These are phyloP conservation scores for Debaryomycetaceae sp. DNA, from an alignment of 1,139 yeast species.

Conservation along the genomic window DNA sequence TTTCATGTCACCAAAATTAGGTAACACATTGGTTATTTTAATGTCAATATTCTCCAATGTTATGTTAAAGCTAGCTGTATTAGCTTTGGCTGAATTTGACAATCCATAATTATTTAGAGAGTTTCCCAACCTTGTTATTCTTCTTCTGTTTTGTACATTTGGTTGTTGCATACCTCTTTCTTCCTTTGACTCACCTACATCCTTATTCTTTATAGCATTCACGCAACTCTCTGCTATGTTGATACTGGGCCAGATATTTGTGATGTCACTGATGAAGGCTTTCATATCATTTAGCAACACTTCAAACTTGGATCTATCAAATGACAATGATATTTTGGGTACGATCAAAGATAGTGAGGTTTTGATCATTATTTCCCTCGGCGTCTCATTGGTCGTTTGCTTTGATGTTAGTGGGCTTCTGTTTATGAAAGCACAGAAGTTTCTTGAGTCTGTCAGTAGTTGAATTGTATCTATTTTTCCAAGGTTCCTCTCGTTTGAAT, in stretches of 20 bases:
- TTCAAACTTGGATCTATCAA: not conserved
- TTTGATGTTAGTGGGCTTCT: slow-evolving; percentile 8
- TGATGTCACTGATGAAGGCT: not conserved
- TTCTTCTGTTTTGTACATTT: slow-evolving; percentile 12
- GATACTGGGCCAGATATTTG: not conserved
- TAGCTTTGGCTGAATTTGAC: slow-evolving; percentile 7
- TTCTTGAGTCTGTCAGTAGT: slow-evolving; percentile 16
- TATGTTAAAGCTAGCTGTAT: slow-evolving; percentile 19
- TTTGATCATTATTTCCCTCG: slow-evolving; percentile 18
- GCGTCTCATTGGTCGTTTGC: slow-evolving; percentile 11
- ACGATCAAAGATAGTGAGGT: slow-evolving; percentile 17
- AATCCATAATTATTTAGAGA: slow-evolving; percentile 6
- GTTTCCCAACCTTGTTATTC: slow-evolving; percentile 15
- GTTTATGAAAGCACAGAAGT: slow-evolving; percentile 24
- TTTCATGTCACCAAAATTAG: slow-evolving; percentile 45
- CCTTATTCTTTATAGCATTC: not conserved
- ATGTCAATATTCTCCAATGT: slow-evolving; percentile 20
- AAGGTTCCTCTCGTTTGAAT: slow-evolving; percentile 11
- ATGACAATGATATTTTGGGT: slow-evolving; percentile 11
- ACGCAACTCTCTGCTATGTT: not conserved
- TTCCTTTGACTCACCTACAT: not conserved
- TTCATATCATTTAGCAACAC: not conserved
- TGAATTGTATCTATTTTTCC: slow-evolving; percentile 19
- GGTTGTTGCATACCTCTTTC: slow-evolving; percentile 6
- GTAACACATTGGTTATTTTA: slow-evolving; percentile 23